A percentile compares a stretch with the other conserved stretches of the same genome.
These are phyloP conservation scores for Penicillium maclennaniae DNA, from an alignment of 495 filamentous ascomycete species.

Conservation along the genomic window DNA sequence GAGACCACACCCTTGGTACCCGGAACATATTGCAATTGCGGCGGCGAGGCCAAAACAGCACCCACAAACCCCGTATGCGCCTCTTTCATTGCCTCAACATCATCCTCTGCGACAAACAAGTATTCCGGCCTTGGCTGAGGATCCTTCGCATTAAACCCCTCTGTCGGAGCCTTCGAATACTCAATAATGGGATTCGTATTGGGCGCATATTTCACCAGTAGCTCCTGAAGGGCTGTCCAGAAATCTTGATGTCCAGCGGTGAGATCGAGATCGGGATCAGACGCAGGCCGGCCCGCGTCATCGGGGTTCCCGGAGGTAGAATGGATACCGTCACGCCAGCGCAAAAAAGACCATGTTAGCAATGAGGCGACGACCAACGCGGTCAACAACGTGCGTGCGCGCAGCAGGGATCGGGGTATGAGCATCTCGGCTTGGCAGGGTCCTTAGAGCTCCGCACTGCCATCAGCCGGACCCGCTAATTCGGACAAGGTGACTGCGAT, in stretches of 20 bases:
- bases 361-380: slow-evolving; percentile 20
- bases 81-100: slow-evolving; percentile 21
- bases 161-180: slow-evolving; percentile 15
- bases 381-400: slow-evolving; percentile 16
- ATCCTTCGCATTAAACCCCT: slow-evolving; percentile 16
- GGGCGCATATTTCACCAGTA: slow-evolving; percentile 14
- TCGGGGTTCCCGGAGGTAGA: not conserved
- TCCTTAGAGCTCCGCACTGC: not conserved
- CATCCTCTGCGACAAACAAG: slow-evolving; percentile 10
- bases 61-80: slow-evolving; percentile 35
- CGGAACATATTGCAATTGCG: slow-evolving; percentile 28
- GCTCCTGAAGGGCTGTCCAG: slow-evolving; percentile 14
- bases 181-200: slow-evolving; percentile 13
- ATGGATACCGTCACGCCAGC: slow-evolving; percentile 2
- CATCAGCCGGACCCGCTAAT: not conserved
- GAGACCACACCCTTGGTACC: slow-evolving; percentile 43
- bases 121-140: slow-evolving; percentile 12
- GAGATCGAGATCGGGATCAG: not conserved
- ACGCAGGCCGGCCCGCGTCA: not conserved
- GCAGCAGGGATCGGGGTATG: slow-evolving; percentile 10
- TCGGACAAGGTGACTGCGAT: not conserved
- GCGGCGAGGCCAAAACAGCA: slow-evolving; percentile 23
- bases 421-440: not conserved
- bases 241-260: slow-evolving; percentile 15
- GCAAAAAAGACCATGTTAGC: slow-evolving; percentile 17